phyloP scores from a whole-genome alignment of 768 basidiomycete species.

The Tricholoma sp. region DNA sequence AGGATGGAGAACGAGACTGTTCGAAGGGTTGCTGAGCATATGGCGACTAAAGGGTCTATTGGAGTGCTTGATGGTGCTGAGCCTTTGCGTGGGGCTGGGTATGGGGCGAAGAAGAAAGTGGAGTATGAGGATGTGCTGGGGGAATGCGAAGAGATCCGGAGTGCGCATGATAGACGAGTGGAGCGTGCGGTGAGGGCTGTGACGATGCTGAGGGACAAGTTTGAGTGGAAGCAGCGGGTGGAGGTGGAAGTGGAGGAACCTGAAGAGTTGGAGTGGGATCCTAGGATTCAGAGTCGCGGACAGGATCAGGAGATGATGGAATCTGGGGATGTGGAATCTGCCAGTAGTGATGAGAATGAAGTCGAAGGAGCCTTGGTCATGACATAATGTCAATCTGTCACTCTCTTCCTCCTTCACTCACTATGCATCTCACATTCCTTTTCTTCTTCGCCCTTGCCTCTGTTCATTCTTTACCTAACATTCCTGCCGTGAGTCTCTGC shows the following conservation, averaged over 20 bases:
- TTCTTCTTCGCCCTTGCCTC: background rate
- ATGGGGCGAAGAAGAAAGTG: slow-evolving; percentile 27
- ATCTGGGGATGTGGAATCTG: slow-evolving; percentile 15
- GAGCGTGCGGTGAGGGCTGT: slow-evolving; percentile 80
- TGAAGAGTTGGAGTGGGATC: slow-evolving; percentile 72
- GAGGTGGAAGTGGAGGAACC: slow-evolving; percentile 76
- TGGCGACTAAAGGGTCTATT: slow-evolving; percentile 53
- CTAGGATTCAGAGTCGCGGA: slow-evolving; percentile 32
- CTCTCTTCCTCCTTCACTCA: background rate
- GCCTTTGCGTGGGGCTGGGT: slow-evolving; percentile 22
- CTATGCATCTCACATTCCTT: slow-evolving; percentile 2
- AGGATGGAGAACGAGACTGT: slow-evolving; percentile 69
- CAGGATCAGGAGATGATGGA: too few species aligned
- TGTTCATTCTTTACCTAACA: too few species aligned
- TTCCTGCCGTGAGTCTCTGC: background rate
- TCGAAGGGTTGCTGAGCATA: slow-evolving; percentile 60
- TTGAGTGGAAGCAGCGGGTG: slow-evolving; percentile 80
- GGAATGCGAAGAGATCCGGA: slow-evolving; percentile 63
- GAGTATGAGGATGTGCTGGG: slow-evolving; percentile 60
- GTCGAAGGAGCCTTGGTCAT: slow-evolving; percentile 24
- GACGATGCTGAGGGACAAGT: slow-evolving; percentile 70
- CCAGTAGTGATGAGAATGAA: slow-evolving; percentile 20
- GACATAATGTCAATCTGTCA: background rate
- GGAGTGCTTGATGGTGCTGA: slow-evolving; percentile 38
- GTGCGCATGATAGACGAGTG: slow-evolving; percentile 69